Conservation (phyloP, 2,329 filamentous ascomycete species). For the Sordariomycetes sp. region DNA sequence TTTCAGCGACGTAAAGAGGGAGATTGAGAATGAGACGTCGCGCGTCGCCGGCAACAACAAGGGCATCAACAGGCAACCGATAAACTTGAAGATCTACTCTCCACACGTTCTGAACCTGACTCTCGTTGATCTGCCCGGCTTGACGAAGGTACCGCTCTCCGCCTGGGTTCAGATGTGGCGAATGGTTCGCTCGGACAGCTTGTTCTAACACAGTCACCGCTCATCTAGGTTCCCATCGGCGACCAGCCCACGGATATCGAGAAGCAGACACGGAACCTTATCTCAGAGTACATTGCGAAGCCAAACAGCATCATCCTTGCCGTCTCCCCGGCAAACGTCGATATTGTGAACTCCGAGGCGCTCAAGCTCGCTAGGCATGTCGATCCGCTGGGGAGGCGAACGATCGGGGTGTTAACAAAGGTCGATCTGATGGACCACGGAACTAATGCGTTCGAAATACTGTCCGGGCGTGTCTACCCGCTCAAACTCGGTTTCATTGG, state of each 20-base stretch:
- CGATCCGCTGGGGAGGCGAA: constrained; percentile 83
- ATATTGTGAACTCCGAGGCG: constrained; percentile 96
- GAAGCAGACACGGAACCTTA: constrained; percentile 93
- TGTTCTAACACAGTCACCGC: constrained; percentile 8
- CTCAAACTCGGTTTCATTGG: constrained; percentile 96
- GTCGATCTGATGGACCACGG: constrained; percentile 98
- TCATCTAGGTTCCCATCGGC: constrained; percentile 72
- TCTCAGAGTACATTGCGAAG: constrained; percentile 97
- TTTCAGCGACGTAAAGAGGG: constrained; percentile 84
- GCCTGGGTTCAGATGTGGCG: not conserved
- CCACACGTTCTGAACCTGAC: constrained; percentile 94
- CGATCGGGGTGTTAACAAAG: constrained; percentile 94
- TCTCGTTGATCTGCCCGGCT: constrained; percentile 83
- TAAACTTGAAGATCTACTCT: constrained; percentile 97
- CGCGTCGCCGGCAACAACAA: constrained; percentile 91
- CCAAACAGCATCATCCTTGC: constrained; percentile 96
- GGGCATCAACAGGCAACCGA: constrained; percentile 92
- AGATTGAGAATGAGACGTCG: constrained; percentile 94
- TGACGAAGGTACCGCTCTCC: constrained; percentile 61
- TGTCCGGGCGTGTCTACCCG: constrained; percentile 94
- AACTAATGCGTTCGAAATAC: constrained; percentile 91
- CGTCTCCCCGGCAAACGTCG: constrained; percentile 93
- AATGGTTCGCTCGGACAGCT: not conserved
- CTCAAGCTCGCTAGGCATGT: constrained; percentile 95
- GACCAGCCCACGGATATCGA: constrained; percentile 97